phyloP scores from a whole-genome alignment of 2,329 filamentous ascomycete genomes.

The Pseudovirgaria hyperparasitica region DNA sequence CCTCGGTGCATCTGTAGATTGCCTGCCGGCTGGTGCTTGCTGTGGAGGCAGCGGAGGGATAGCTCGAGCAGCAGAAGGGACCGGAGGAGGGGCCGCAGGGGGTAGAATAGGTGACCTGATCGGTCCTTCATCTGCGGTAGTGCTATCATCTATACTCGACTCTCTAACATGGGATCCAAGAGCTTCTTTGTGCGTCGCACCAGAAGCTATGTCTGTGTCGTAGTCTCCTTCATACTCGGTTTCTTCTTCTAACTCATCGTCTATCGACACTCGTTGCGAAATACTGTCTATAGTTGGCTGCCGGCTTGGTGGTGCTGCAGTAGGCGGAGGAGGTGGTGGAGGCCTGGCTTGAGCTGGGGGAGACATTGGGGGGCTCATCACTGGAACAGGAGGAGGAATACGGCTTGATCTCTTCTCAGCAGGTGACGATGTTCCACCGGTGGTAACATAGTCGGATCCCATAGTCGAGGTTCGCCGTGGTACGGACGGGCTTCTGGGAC shows the following conservation, averaged over 20 bases:
- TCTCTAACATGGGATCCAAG: slow-evolving; percentile 71
- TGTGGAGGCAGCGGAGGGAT: slow-evolving; percentile 43
- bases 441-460: slow-evolving; percentile 28
- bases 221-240: slow-evolving; percentile 97
- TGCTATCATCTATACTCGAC: slow-evolving; percentile 57
- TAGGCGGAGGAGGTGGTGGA: slow-evolving; percentile 36
- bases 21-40: slow-evolving; percentile 38
- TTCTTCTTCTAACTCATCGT: slow-evolving; percentile 63
- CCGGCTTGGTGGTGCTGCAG: slow-evolving; percentile 23
- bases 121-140: slow-evolving; percentile 41
- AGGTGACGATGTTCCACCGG: slow-evolving; percentile 19
- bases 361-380: slow-evolving; percentile 20
- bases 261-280: slow-evolving; percentile 12
- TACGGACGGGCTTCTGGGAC: too few relatives aligned
- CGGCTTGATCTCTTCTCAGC: slow-evolving; percentile 22
- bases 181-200: slow-evolving; percentile 86
- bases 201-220: slow-evolving; percentile 92
- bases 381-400: slow-evolving; percentile 45
- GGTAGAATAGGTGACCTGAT: slow-evolving; percentile 28
- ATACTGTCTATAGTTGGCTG: slow-evolving; percentile 18
- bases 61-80: slow-evolving; percentile 23
- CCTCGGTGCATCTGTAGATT: slow-evolving; percentile 59
- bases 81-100: slow-evolving; percentile 20
- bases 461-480: slow-evolving; percentile 21
- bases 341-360: slow-evolving; percentile 22